Conservation (phyloP, 345 rosid genomes). For the Melastoma malabathricum region DNA sequence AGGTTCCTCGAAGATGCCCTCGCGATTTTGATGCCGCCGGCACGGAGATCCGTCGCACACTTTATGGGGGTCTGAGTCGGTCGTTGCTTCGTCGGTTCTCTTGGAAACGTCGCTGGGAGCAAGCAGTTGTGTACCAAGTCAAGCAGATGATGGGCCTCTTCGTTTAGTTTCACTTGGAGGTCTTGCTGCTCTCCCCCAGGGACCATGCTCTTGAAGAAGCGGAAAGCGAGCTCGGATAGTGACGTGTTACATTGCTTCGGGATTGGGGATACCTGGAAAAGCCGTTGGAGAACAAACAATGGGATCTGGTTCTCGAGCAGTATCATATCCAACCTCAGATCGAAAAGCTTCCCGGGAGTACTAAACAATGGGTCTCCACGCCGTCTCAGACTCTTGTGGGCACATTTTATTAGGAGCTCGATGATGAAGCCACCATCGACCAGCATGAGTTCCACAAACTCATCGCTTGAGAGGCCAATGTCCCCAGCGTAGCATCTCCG, state of each 20-base stretch:
- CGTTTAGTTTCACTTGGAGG: conserved; percentile 23
- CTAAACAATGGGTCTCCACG: conserved; percentile 30
- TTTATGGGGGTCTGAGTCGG: not conserved
- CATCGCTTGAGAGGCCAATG: not conserved
- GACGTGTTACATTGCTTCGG: conserved; percentile 18
- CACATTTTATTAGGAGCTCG: conserved; percentile 10
- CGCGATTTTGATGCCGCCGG: conserved; percentile 21
- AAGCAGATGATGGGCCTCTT: conserved; percentile 39
- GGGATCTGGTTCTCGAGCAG: conserved; percentile 53
- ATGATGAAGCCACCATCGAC: not conserved
- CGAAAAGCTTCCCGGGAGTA: conserved; percentile 25
- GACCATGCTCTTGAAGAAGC: conserved; percentile 33
- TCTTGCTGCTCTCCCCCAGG: conserved; percentile 21
- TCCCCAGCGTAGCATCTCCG: not conserved
- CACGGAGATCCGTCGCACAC: conserved; percentile 14
- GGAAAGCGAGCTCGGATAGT: conserved; percentile 30
- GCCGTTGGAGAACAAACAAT: conserved; percentile 26
- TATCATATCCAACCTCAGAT: conserved; percentile 28
- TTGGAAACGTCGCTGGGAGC: conserved; percentile 23
- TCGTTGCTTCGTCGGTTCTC: not conserved
- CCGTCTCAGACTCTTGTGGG: conserved; percentile 21
- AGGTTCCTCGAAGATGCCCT: conserved; percentile 13
- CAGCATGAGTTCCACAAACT: not conserved
- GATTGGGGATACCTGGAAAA: conserved; percentile 26
- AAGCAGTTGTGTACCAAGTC: conserved; percentile 38